phyloP scores from a whole-genome alignment of 2,329 filamentous ascomycete genomes.

The Fusarium veterinarium region DNA sequence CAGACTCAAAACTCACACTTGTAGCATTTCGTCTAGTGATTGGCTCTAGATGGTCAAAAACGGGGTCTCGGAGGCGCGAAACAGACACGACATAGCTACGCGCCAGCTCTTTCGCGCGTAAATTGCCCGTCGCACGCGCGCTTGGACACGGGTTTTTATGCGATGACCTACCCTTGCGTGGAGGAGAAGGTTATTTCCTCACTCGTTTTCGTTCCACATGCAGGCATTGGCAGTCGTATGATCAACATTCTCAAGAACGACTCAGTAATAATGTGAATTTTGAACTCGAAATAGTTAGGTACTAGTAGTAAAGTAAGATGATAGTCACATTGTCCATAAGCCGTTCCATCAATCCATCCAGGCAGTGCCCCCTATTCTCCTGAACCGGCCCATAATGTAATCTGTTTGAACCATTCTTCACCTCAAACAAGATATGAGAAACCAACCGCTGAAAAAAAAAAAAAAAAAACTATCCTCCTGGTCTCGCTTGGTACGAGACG shows the following conservation, averaged over 20 bases:
- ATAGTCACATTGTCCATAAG: constrained; percentile 33
- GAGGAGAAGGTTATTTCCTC: neutral
- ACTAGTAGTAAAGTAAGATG: constrained; percentile 26
- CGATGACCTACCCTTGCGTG: neutral
- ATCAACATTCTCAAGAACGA: neutral
- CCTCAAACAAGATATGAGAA: constrained; percentile 34
- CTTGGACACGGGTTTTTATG: constrained; percentile 19
- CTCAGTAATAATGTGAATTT: neutral
- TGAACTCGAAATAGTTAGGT: constrained; percentile 3
- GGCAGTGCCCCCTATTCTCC: constrained; percentile 28
- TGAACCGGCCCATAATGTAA: constrained; percentile 25
- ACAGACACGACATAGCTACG: constrained; percentile 34
- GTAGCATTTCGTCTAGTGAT: constrained; percentile 22
- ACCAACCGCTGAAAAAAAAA: neutral
- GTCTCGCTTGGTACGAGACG: constrained; percentile 9
- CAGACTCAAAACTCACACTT: constrained; percentile 1
- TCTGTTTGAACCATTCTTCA: constrained; percentile 24
- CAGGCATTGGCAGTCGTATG: constrained; percentile 7
- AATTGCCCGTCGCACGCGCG: constrained; percentile 42
- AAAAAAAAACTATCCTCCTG: constrained; percentile 16
- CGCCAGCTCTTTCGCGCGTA: constrained; percentile 41
- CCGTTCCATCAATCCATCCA: constrained; percentile 29
- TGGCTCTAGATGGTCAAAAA: constrained; percentile 31
- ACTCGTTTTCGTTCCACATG: neutral
- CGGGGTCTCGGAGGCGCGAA: constrained; percentile 32